A percentile compares a stretch with the other conserved stretches of the same genome.
Evolutionary conservation across 2,329 filamentous ascomycete genomes (phyloP).

Genomic region (Zasmidium angulare): DNA sequence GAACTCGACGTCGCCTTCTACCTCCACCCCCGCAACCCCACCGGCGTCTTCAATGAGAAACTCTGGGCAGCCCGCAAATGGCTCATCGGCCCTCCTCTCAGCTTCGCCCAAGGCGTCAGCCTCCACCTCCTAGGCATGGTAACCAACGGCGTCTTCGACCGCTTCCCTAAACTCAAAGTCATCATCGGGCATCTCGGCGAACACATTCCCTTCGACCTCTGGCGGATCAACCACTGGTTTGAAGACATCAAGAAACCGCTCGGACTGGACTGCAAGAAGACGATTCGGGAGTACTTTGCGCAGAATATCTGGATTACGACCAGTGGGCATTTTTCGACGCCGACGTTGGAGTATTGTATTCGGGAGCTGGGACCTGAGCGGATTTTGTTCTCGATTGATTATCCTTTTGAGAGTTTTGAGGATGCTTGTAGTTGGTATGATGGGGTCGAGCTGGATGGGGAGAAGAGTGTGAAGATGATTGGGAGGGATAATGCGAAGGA

Average conservation of each 20-base stretch:
- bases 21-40: conserved; percentile 55
- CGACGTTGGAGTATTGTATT: conserved; percentile 52
- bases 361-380: conserved; percentile 44
- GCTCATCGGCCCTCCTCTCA: conserved; percentile 60
- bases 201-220: conserved; percentile 53
- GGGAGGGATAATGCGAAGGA: conserved; percentile 33
- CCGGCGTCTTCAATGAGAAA: conserved; percentile 56
- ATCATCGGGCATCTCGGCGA: conserved; percentile 52
- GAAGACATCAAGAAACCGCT: conserved; percentile 57
- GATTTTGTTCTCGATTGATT: conserved; percentile 34
- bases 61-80: conserved; percentile 60
- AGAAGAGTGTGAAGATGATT: conserved; percentile 26
- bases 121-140: conserved; percentile 57
- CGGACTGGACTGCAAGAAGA: conserved; percentile 50
- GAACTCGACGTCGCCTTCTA: conserved; percentile 66
- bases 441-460: conserved; percentile 20
- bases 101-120: conserved; percentile 59
- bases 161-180: conserved; percentile 48
- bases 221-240: conserved; percentile 52
- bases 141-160: conserved; percentile 52
- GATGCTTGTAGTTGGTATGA: conserved; percentile 34
- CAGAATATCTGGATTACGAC: conserved; percentile 60
- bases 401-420: conserved; percentile 31
- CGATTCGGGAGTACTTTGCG: conserved; percentile 53
- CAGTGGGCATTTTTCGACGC: conserved; percentile 56